Base-by-base conservation (phyloP, 1,284 basidiomycete genomes). In the Coniferiporia sulphurascens region DNA sequence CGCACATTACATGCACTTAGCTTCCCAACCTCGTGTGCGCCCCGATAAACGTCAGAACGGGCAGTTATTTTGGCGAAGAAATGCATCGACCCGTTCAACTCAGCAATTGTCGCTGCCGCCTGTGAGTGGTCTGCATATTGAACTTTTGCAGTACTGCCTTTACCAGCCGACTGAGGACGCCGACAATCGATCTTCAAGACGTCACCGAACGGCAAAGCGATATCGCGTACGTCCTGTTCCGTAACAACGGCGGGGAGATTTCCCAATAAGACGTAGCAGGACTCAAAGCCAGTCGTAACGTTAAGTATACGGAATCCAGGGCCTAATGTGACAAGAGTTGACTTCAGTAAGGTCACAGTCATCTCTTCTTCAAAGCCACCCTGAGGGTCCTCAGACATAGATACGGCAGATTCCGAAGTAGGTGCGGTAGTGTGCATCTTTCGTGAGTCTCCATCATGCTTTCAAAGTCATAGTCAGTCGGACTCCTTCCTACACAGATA, bases 291-390 rank as follows among this genome's bases (percentile, higher is more conserved):
- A 8, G 61, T 59, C n/a, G 34, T 36, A 15, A 62, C 50, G 21
- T 62, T 46, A 13, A 55, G 34, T 13, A 62, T 32, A 21, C 55
- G 56, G n/a, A 62, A 35, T 34, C 61, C 61, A 15, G 44, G 43
- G 4, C 61, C 61, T n/a, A 62, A 19, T 8, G 60, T 61, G 10
- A 61, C 60, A 5, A 44, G 49, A 2, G 45, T 61, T 4, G 56
- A 52, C 49, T 57, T 61, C 9, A 53, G 36, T 32, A 61, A 10
- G 6, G 50, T 54, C 13, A 61, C 13, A 15, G 52, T 53, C 3
- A 61, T 19, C 38, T 52, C 49, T 34, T 52, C 21, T 7, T 17
- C n/a, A 38, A 27, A 27, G 27, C 27, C 27, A 27, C 27, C 36
- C 36, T 22, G 32, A 22, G 17, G 44, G 15, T 34, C 36, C 36